A percentile compares a stretch with the other conserved stretches of the same genome.
These are phyloP conservation scores for Funneliformis caledonium DNA, from an alignment of 371 early-diverging fungal species.

Conservation along the genomic window DNA sequence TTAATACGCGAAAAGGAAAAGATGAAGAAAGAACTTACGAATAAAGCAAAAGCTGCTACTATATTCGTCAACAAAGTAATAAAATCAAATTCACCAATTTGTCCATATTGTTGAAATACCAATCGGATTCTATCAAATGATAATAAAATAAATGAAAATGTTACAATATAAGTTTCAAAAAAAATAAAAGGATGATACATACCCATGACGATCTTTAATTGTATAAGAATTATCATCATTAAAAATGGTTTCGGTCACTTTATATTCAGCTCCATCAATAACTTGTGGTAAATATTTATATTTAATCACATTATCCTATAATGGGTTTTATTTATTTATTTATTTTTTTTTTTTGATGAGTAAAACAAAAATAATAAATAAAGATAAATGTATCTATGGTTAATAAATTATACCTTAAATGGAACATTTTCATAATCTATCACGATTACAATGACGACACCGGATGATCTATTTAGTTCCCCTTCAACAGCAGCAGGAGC, in stretches of 20 bases:
- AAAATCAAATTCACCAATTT: constrained; percentile 58
- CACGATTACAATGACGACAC: constrained; percentile 55
- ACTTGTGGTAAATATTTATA: constrained; percentile 54
- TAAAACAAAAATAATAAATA: background rate
- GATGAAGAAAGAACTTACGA: constrained; percentile 41
- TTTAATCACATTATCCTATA: constrained; percentile 42
- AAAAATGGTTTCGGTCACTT: constrained; percentile 50
- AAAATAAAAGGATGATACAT: background rate
- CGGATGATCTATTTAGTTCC: constrained; percentile 52
- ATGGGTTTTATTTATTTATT: background rate
- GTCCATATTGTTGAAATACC: constrained; percentile 57
- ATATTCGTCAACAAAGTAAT: constrained; percentile 56
- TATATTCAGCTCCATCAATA: constrained; percentile 56
- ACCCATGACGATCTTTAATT: constrained; percentile 55
- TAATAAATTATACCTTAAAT: constrained; percentile 31
- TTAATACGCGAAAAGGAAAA: background rate
- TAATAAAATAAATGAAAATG: background rate
- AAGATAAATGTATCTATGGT: background rate
- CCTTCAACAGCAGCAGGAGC: constrained; percentile 42
- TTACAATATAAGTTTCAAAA: background rate
- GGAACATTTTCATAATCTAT: constrained; percentile 53
- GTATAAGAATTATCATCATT: constrained; percentile 50
- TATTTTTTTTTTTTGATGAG: background rate
- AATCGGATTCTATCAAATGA: constrained; percentile 50
- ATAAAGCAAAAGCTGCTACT: constrained; percentile 59